These are phyloP conservation scores for Phytopythium sindhum DNA, from an alignment of 352 stramenopile genomes.

Conservation along the genomic window DNA sequence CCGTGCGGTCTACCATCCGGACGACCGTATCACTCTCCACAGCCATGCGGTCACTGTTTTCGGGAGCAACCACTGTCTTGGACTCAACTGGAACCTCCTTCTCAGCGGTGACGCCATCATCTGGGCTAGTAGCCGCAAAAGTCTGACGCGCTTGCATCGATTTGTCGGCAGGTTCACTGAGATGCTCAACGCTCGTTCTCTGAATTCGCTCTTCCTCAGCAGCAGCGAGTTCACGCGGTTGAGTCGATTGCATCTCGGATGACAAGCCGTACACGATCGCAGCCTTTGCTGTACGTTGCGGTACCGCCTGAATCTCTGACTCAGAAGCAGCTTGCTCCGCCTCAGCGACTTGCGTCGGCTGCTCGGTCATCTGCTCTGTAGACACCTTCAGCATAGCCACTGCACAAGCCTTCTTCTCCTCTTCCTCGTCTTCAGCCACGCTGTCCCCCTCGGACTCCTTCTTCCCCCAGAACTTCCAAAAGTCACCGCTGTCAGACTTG, in stretches of 20 bases:
- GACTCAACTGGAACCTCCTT: background rate
- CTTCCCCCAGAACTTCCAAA: slow-evolving; percentile 24
- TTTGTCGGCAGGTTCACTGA: background rate
- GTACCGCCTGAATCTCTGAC: background rate
- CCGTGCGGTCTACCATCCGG: background rate
- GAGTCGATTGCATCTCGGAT: background rate
- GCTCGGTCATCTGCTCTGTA: background rate
- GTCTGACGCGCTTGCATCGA: background rate
- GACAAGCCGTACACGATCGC: background rate
- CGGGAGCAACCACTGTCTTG: background rate
- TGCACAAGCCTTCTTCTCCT: background rate
- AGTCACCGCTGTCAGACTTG: slow-evolving; percentile 12
- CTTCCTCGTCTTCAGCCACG: background rate
- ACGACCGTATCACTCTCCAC: background rate
- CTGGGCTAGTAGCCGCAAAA: background rate
- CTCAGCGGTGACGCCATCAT: background rate
- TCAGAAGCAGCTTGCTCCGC: background rate
- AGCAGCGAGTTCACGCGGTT: background rate
- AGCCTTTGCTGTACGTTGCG: background rate
- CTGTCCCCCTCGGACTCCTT: slow-evolving; percentile 9
- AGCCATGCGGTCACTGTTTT: background rate
- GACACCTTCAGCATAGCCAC: background rate
- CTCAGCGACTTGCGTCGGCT: background rate
- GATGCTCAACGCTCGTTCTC: background rate
- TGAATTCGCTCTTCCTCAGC: background rate